Evolutionary conservation across 768 basidiomycete species (phyloP).

Genomic region (Leccinellum rugosiceps): DNA sequence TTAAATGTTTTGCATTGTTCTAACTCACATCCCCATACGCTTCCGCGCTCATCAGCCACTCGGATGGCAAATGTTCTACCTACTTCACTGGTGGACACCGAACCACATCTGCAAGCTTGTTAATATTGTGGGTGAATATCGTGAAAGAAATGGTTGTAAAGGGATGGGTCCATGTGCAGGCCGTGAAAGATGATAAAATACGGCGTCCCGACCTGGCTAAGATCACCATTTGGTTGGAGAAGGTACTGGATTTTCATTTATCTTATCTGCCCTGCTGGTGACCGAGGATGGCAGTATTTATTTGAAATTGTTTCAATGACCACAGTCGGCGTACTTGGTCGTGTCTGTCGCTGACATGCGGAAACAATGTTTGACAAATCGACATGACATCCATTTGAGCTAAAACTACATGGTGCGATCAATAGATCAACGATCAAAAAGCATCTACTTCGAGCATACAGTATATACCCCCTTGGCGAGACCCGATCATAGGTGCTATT

Average conservation of each 20-base stretch:
- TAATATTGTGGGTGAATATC: neutral
- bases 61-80: neutral
- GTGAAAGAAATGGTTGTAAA: too few relatives aligned
- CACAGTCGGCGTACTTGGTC: neutral
- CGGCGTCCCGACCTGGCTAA: neutral
- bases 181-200: neutral
- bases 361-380: neutral
- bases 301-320: neutral
- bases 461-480: neutral
- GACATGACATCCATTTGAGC: neutral
- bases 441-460: neutral
- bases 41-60: neutral
- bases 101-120: neutral
- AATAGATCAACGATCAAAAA: neutral
- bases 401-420: slow-evolving; percentile 9
- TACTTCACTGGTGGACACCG: neutral
- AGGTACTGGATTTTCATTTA: neutral
- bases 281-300: neutral
- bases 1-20: too few relatives aligned
- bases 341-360: neutral
- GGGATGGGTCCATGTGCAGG: neutral
- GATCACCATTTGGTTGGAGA: neutral
- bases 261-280: neutral
- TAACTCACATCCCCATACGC: neutral
- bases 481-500: neutral